Evolutionary conservation across 2,329 filamentous ascomycete genomes (phyloP), one percentile per base, ranked within the genome.

Genomic region (Lachnum nothofagi): DNA sequence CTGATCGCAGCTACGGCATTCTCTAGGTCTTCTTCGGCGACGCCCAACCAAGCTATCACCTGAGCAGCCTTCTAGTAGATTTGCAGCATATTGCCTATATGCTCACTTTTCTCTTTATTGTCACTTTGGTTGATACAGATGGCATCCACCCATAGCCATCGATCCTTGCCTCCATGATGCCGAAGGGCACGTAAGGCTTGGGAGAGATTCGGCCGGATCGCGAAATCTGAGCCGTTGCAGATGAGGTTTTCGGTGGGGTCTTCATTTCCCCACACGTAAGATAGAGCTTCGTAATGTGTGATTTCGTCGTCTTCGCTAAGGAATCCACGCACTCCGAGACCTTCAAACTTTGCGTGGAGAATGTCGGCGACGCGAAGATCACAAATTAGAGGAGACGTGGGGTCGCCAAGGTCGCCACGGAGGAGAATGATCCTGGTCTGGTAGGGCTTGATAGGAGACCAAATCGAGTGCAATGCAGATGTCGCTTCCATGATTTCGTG

Each of bases 1-100:
- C 16, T 22, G 9, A 20, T 20, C n/a, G 37, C 37, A 23, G n/a
- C 37, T n/a, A 40, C n/a, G 17, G 24, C 29, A 37, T 45, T 35
- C n/a, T 24, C 31, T 19, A 45, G 27, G 25, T 45, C 42, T 37
- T 19, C n/a, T 16, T 8, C 10, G n/a, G 19, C 37, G 10, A 20
- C 4, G 6, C 44, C 25, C n/a, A 48, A 27, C 45, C 40, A 42
- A 27, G 22, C 40, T 16, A 42, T 42, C 20, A 42, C 40, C 23
- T 9, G 4, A 20, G 23, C 10, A 17, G 40, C 40, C 20, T 42
- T 42, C 17, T 42, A 6, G 40, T 29, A 42, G 25, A 42, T 42
- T 16, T 5, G 6, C 10, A 42, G 23, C 23, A 42, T 42, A 16
- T 42, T 25, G n/a, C 25, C 6, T n/a, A 42, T 24, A 14, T 42